phyloP scores from a whole-genome alignment of 306 rosid genomes.

The Dryas octopetala region DNA sequence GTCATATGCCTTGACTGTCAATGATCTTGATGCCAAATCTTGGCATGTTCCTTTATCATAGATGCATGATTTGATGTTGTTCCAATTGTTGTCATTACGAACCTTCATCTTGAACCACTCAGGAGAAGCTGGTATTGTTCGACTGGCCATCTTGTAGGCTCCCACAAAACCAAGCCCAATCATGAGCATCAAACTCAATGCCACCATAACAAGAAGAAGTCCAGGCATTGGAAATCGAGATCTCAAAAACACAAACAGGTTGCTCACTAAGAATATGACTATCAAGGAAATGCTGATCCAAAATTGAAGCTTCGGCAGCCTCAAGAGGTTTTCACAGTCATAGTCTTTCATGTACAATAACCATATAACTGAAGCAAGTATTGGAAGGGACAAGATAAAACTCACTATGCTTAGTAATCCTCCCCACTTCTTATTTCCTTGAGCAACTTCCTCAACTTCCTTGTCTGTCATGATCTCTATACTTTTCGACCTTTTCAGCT shows the following conservation, averaged over 20 bases:
- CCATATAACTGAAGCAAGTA: slow-evolving; percentile 31
- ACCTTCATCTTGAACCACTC: slow-evolving; percentile 31
- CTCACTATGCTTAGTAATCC: slow-evolving; percentile 6
- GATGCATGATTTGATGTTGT: slow-evolving; percentile 29
- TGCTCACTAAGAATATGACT: slow-evolving; percentile 23
- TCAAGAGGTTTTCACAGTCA: slow-evolving; percentile 28
- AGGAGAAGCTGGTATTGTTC: slow-evolving; percentile 29
- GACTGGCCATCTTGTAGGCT: slow-evolving; percentile 21
- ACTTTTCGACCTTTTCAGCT: no score
- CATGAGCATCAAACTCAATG: slow-evolving; percentile 22
- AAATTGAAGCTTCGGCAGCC: slow-evolving; percentile 11
- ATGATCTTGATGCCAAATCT: slow-evolving; percentile 17
- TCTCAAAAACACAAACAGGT: slow-evolving; percentile 7
- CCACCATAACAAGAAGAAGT: slow-evolving; percentile 21
- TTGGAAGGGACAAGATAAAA: slow-evolving; percentile 25
- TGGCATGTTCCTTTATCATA: slow-evolving; percentile 21
- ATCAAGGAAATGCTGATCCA: slow-evolving; percentile 19
- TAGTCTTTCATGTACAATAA: slow-evolving; percentile 17
- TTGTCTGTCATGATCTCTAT: neutral
- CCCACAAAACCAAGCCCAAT: slow-evolving; percentile 33
- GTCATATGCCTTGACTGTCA: slow-evolving; percentile 21
- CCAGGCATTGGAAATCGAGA: slow-evolving; percentile 25
- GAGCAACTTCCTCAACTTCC: neutral
- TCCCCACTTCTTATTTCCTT: neutral
- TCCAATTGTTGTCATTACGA: slow-evolving; percentile 3